Evolutionary conservation across 2,329 filamentous ascomycete genomes (phyloP), one percentile per base, ranked within the genome.

Genomic region (Aspergillus caelatus): DNA sequence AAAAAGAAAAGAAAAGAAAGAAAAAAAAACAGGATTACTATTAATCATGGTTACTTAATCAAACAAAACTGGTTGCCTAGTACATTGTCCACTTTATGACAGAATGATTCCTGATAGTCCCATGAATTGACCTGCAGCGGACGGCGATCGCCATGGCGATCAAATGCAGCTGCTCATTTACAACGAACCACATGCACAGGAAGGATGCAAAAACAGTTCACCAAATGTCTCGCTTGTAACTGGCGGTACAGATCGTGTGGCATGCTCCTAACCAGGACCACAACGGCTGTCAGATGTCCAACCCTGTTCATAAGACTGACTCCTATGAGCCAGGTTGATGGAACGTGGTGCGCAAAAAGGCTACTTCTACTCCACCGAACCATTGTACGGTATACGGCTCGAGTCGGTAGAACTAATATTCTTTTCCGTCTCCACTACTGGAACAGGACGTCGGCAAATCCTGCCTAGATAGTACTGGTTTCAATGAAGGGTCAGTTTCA

Each of bases 371-470:
- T 54, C 52, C 52, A 54, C 52, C 23, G 45, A 48, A 34, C 19
- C 52, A 54, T n/a, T 26, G 12, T 45, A 26, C 26, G 26, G 26
- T 26, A 23, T 21, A 14, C 19, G 26, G 1, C 41, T 10, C 3
- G 11, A 65, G 56, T 62, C 39, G 45, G 46, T 28, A 32, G 46
- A 4, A 52, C 46, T 52, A 30, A 30, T 52, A n/a, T 8, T 52
- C 48, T 62, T 65, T 67, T 67, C 63, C 55, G 63, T 45, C 63
- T 57, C 63, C 62, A 66, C 60, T 66, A 30, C 56, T 63, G 65
- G 64, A 65, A 54, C 61, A 65, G 66, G 62, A 56, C 64, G 61
- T 71, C 65, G 66, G 68, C 60, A 68, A 65, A 65, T 65, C 48
- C 64, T 64, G 56, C 66, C 64, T 26, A 63, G 60, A 50, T 46